Evolutionary conservation across 164 flowering plant species (phyloP).

Genomic region (Aristolochia fimbriata): DNA sequence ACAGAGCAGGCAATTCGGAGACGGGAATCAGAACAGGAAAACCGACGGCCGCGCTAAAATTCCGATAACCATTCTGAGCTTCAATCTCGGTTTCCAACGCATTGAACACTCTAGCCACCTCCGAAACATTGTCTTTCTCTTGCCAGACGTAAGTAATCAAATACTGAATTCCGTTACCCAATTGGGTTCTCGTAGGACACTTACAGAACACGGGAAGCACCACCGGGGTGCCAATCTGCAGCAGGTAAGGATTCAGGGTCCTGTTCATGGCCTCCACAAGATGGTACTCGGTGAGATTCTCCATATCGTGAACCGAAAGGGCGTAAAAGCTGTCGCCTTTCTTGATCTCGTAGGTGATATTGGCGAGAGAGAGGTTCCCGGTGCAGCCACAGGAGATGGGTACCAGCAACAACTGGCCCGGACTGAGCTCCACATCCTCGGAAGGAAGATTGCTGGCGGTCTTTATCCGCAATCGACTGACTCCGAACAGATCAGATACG

Average conservation of each 20-base stretch:
- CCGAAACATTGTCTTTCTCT: slow-evolving; percentile 18
- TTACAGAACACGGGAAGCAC: slow-evolving; percentile 49
- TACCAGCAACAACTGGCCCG: slow-evolving; percentile 43
- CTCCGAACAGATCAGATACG: slow-evolving; percentile 39
- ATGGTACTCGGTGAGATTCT: slow-evolving; percentile 44
- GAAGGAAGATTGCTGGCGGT: slow-evolving; percentile 34
- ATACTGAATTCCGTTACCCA: slow-evolving; percentile 20
- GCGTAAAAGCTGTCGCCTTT: slow-evolving; percentile 40
- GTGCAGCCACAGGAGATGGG: slow-evolving; percentile 52
- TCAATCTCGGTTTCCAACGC: slow-evolving; percentile 15
- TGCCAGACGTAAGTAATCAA: slow-evolving; percentile 53
- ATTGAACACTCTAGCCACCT: slow-evolving; percentile 19
- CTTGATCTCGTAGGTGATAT: slow-evolving; percentile 40
- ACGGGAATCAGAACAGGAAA: slow-evolving; percentile 18
- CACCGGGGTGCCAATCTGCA: slow-evolving; percentile 34
- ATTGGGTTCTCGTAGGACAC: slow-evolving; percentile 33
- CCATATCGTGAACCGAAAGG: slow-evolving; percentile 29
- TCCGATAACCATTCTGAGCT: slow-evolving; percentile 18
- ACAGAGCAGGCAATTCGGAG: slow-evolving; percentile 12
- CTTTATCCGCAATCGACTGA: slow-evolving; percentile 27
- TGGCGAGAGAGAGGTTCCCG: slow-evolving; percentile 32
- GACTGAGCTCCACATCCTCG: slow-evolving; percentile 25
- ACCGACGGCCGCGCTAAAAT: slow-evolving; percentile 14
- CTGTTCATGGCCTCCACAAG: slow-evolving; percentile 47
- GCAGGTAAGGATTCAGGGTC: slow-evolving; percentile 17